Evolutionary conservation across 1,284 basidiomycete genomes (phyloP).

Genomic region (Singerocomus rubriflavus): DNA sequence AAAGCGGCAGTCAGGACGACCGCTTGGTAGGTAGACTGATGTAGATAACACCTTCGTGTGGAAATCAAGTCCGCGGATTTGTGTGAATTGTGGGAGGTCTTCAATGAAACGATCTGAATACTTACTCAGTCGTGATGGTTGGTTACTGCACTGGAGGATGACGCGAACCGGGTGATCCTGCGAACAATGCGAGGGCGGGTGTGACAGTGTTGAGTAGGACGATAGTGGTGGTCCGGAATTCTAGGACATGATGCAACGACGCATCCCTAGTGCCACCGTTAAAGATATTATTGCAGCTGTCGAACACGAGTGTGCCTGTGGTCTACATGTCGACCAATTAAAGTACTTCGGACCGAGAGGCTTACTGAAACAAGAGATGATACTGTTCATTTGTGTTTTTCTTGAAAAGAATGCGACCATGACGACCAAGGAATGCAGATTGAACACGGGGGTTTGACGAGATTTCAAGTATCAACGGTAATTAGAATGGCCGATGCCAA

Average conservation of each 20-base stretch:
- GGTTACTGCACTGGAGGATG: too few relatives aligned
- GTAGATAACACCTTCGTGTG: neutral
- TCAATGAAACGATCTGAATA: too few relatives aligned
- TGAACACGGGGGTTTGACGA: slow-evolving; percentile 1
- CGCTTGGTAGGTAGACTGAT: neutral
- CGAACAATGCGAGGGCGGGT: too few relatives aligned
- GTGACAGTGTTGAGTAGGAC: too few relatives aligned
- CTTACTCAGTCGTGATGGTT: too few relatives aligned
- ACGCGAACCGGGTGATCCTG: too few relatives aligned
- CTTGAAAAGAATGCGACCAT: slow-evolving; percentile 9
- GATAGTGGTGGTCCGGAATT: neutral
- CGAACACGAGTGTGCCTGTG: slow-evolving; percentile 10
- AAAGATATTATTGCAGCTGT: slow-evolving; percentile 6
- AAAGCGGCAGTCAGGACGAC: slow-evolving; percentile 6
- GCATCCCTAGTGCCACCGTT: slow-evolving; percentile 8
- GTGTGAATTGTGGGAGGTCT: too few relatives aligned
- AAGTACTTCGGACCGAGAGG: neutral
- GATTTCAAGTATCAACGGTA: slow-evolving; percentile 12
- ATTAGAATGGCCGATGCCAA: slow-evolving; percentile 12
- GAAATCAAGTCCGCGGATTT: slow-evolving; percentile 2
- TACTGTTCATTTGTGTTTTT: slow-evolving; percentile 1
- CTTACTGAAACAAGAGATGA: slow-evolving; percentile 17
- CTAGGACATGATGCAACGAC: slow-evolving; percentile 4
- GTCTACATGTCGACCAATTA: neutral
- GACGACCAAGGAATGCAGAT: slow-evolving; percentile 16